Conservation (phyloP, 2,329 filamentous ascomycete genomes). For the Madurella mycetomatis region DNA sequence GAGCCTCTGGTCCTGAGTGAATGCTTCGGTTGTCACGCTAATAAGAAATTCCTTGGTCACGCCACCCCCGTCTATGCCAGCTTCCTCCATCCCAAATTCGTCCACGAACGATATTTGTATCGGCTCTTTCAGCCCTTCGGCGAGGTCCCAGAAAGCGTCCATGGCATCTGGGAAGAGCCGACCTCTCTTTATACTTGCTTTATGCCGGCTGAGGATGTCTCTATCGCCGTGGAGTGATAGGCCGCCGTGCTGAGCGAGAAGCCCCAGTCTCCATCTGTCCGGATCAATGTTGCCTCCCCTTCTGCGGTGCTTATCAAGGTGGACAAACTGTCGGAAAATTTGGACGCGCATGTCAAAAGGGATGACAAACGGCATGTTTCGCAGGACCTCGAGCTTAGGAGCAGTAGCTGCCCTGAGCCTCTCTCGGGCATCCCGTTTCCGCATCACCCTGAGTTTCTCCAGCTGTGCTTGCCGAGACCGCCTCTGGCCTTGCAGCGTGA, state of each 20-base stretch:
- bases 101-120: slow-evolving; percentile 97
- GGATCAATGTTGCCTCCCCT: slow-evolving; percentile 65
- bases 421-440: slow-evolving; percentile 63
- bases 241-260: slow-evolving; percentile 40
- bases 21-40: slow-evolving; percentile 80
- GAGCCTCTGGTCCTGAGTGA: slow-evolving; percentile 58
- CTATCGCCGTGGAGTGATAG: slow-evolving; percentile 27
- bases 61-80: slow-evolving; percentile 93
- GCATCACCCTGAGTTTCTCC: slow-evolving; percentile 59
- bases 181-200: slow-evolving; percentile 74
- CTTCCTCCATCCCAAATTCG: slow-evolving; percentile 78
- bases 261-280: slow-evolving; percentile 66
- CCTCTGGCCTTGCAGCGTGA: slow-evolving; percentile 50
- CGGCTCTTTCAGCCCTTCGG: slow-evolving; percentile 82
- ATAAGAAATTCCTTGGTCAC: slow-evolving; percentile 97
- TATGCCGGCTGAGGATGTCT: slow-evolving; percentile 55
- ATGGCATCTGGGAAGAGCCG: slow-evolving; percentile 83
- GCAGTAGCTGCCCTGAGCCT: slow-evolving; percentile 74
- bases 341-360: slow-evolving; percentile 87
- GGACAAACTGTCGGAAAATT: slow-evolving; percentile 91
- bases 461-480: slow-evolving; percentile 60
- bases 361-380: slow-evolving; percentile 96
- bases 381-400: slow-evolving; percentile 81
- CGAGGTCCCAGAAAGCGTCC: slow-evolving; percentile 73
- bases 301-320: slow-evolving; percentile 70